Evolutionary conservation across 2,329 filamentous ascomycete genomes (phyloP).

Genomic region (Colletotrichum horii): DNA sequence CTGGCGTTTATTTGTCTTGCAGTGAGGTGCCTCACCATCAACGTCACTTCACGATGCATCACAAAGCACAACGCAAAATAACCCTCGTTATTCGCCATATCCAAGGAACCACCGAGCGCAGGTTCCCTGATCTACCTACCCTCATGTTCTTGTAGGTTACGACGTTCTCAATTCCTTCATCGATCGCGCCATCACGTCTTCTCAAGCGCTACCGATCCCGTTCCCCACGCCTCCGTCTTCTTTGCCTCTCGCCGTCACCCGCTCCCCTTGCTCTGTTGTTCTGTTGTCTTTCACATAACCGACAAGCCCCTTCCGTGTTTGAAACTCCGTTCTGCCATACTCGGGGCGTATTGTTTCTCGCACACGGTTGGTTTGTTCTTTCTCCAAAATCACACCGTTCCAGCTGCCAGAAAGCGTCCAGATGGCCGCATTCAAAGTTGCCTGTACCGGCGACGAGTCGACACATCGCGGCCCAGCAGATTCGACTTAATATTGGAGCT

Average conservation of each 20-base stretch:
- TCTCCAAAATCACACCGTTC: background rate
- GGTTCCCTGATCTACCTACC: rapidly evolving
- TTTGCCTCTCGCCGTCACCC: background rate
- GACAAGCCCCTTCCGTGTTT: background rate
- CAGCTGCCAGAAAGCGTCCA: background rate
- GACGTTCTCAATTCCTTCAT: background rate
- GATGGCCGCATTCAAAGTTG: background rate
- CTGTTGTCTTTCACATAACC: background rate
- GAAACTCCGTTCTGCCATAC: background rate
- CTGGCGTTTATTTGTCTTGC: background rate
- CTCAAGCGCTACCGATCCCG: background rate
- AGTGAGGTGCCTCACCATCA: background rate
- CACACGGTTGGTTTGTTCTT: background rate
- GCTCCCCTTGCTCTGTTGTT: background rate
- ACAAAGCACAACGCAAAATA: background rate
- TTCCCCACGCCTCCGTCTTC: background rate
- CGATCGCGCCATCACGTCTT: background rate
- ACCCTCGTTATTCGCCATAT: background rate
- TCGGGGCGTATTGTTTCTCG: background rate
- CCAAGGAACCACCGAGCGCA: background rate
- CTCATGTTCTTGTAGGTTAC: background rate
- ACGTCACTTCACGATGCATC: background rate
- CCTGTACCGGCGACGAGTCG: background rate
- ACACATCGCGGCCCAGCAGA: background rate
- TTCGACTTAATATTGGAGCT: background rate